A percentile compares a stretch with the other conserved stretches of the same genome.
phyloP scores from a whole-genome alignment of 495 filamentous ascomycete species.

The Penicillium steckii region DNA sequence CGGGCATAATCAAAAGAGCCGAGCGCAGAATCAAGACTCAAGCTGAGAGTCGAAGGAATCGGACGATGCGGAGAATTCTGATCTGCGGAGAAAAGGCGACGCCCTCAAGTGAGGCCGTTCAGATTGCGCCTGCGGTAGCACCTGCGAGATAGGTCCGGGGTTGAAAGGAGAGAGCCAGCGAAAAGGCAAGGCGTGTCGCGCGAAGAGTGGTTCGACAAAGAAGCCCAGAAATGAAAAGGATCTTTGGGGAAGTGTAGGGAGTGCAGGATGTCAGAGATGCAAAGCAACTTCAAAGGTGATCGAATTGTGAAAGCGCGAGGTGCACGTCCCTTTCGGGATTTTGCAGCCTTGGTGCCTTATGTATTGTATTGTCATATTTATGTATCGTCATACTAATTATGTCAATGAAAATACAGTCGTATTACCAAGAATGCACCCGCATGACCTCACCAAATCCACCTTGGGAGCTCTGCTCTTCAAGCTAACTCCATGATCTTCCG shows the following conservation, averaged over 20 bases:
- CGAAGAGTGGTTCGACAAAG: neutral
- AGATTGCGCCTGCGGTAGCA: neutral
- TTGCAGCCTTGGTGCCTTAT: slow-evolving; percentile 20
- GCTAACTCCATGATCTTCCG: neutral
- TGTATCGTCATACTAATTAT: neutral
- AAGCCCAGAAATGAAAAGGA: no score
- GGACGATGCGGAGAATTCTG: neutral
- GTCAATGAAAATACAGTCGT: neutral
- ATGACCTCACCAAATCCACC: slow-evolving; percentile 19
- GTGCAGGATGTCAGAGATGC: neutral
- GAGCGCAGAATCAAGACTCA: slow-evolving; percentile 1
- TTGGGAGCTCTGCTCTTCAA: neutral
- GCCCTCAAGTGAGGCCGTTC: neutral
- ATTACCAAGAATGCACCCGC: slow-evolving; percentile 6
- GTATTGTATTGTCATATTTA: slow-evolving; percentile 3
- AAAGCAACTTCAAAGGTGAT: neutral
- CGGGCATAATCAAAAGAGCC: slow-evolving; percentile 28
- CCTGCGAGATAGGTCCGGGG: neutral
- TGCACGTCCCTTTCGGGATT: slow-evolving; percentile 22
- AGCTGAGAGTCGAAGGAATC: slow-evolving; percentile 1
- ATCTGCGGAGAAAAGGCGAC: neutral
- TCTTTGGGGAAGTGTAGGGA: neutral
- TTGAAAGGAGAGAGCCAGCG: neutral
- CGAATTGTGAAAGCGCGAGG: slow-evolving; percentile 29
- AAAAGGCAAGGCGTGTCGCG: neutral